Conservation (phyloP, 768 basidiomycete genomes). For the Termitomyces sp. region DNA sequence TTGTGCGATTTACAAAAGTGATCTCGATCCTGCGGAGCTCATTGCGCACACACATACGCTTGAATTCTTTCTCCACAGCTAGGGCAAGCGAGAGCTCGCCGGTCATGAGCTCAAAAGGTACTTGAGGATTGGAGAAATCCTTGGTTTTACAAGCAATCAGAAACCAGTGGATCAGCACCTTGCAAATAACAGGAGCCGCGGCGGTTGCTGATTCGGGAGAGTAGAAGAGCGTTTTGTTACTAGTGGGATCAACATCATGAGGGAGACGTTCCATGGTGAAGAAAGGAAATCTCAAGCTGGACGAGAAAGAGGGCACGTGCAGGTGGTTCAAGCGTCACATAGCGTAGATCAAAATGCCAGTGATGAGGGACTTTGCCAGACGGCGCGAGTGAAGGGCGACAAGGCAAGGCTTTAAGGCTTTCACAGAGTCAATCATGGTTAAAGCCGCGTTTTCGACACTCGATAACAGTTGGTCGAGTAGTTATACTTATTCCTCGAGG, state of each 20-base stretch:
- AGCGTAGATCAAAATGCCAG: slow-evolving; percentile 33
- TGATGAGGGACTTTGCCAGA: slow-evolving; percentile 19
- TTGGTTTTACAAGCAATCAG: slow-evolving; percentile 7
- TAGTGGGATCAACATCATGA: neutral
- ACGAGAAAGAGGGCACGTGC: slow-evolving; percentile 22
- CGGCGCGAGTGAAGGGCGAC: slow-evolving; percentile 9
- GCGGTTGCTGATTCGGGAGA: slow-evolving; percentile 25
- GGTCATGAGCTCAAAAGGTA: slow-evolving; percentile 22
- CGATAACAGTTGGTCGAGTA: neutral
- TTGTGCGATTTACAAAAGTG: slow-evolving; percentile 2
- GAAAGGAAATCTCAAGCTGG: slow-evolving; percentile 20
- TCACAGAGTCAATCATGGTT: slow-evolving; percentile 6
- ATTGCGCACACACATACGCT: slow-evolving; percentile 17
- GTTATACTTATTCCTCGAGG: neutral
- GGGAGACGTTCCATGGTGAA: slow-evolving; percentile 17
- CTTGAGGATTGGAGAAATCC: neutral
- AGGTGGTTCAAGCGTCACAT: slow-evolving; percentile 25
- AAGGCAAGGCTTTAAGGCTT: slow-evolving; percentile 21
- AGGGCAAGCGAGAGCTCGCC: slow-evolving; percentile 15
- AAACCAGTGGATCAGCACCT: slow-evolving; percentile 23
- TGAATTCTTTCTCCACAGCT: slow-evolving; percentile 22
- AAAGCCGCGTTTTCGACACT: neutral
- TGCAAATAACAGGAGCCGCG: slow-evolving; percentile 24
- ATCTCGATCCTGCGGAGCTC: slow-evolving; percentile 21
- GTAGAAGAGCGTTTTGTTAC: slow-evolving; percentile 15